Percentiles rank a stretch among this genome's conserved stretches.
Conservation (phyloP, 148 eudicot genomes). For the Fallopia convolvulus region DNA sequence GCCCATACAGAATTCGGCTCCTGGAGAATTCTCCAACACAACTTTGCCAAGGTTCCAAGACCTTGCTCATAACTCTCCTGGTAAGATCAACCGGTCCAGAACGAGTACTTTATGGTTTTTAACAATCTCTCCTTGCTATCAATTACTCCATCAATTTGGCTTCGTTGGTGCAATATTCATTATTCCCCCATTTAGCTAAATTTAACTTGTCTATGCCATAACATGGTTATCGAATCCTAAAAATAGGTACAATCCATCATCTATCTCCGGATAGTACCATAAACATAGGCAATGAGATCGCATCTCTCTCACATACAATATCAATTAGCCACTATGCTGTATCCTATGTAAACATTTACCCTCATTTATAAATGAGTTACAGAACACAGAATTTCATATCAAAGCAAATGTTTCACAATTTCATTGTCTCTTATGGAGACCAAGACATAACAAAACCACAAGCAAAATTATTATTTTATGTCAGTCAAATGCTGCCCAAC, state of each 20-base stretch:
- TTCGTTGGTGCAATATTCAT: too few relatives aligned
- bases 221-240: too few relatives aligned
- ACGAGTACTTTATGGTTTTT: too few relatives aligned
- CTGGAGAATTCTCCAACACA: too few relatives aligned
- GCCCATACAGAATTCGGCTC: too few relatives aligned
- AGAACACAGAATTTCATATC: neutral
- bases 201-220: too few relatives aligned
- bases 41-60: too few relatives aligned
- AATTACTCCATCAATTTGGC: too few relatives aligned
- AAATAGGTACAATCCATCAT: neutral
- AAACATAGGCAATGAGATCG: neutral
- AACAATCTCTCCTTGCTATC: too few relatives aligned
- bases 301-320: neutral
- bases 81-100: too few relatives aligned
- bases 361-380: neutral
- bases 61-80: too few relatives aligned
- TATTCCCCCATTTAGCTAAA: too few relatives aligned
- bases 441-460: neutral
- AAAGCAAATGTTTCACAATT: neutral
- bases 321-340: neutral
- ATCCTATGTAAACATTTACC: neutral
- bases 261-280: neutral
- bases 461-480: neutral
- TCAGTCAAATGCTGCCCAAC: slow-evolving; percentile 6
- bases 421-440: neutral